Evolutionary conservation across 257 asterid genomes (phyloP), one percentile per base, ranked within the genome.

Genomic region (Plantago ovata): DNA sequence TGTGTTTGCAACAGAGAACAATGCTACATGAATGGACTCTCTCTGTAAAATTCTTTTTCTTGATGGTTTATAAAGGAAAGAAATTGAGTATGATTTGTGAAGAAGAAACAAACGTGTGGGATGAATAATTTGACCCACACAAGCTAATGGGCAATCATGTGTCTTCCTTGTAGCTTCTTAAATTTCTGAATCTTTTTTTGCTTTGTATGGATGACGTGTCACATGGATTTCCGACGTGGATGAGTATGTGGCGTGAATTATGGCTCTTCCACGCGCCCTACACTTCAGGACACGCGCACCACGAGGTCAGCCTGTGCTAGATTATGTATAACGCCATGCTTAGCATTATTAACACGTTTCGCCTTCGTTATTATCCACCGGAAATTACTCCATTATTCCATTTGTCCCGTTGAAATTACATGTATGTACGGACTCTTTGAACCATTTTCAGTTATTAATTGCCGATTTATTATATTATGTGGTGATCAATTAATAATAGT

Each of bases 61-160:
- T 5, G 5, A 2, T 28, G 36, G 36, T 28, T 28, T 54, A 56
- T 56, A 38, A 16, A 22, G 19, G 10, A 36, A 36, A 9, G 38
- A 2, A 18, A 13, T 9, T 10, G 55, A 49, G 53, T 47, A 16
- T n/a, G 11, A 13, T 16, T 60, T 44, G 41, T 20, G 4, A 32
- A 0, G 23, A 53, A 14, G 59, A 33, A 13, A 16, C 52, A 15
- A 20, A 49, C 36, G 36, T 28, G 41, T 18, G 24, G 23, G 23
- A 41, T n/a, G 46, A 55, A 10, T 20, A 55, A 55, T 55, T 55
- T 55, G 60, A 55, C 60, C 44, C 46, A 39, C 42, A 38, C 44
- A 54, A 54, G 60, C 24, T 33, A 9, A 8, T 9, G 20, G n/a
- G 6, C 20, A 3, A 18, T 10, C 22, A 14, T 33, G 33, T 55